A percentile compares a stretch with the other conserved stretches of the same genome.
These are phyloP conservation scores for Luffa aegyptiaca DNA, from an alignment of 306 rosid species.

Conservation along the genomic window DNA sequence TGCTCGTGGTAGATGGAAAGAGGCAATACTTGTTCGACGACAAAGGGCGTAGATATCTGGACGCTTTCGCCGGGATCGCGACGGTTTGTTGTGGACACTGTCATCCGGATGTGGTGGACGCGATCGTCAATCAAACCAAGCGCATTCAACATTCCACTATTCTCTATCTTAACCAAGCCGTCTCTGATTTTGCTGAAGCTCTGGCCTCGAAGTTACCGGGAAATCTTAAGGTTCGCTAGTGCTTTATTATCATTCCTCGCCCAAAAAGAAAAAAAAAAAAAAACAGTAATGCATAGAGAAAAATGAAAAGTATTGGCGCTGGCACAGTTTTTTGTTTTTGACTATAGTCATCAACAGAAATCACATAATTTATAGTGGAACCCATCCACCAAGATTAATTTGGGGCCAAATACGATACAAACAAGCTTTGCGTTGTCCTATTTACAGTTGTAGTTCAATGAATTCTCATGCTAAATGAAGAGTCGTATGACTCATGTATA, in stretches of 20 bases:
- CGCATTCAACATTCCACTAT: constrained; percentile 79
- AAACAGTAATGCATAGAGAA: background rate
- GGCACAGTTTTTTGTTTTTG: background rate
- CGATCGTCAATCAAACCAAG: constrained; percentile 58
- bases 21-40: constrained; percentile 83
- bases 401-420: background rate
- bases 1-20: constrained; percentile 78
- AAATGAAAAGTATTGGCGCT: background rate
- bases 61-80: constrained; percentile 91
- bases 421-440: background rate
- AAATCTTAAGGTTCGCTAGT: constrained; percentile 54
- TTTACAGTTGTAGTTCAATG: background rate
- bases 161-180: constrained; percentile 62
- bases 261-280: background rate
- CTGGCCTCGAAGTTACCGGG: constrained; percentile 77
- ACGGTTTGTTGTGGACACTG: constrained; percentile 96
- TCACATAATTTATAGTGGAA: background rate
- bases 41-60: constrained; percentile 71
- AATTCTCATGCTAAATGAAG: background rate
- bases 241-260: background rate
- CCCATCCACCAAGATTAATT: background rate
- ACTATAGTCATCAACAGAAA: background rate
- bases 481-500: background rate
- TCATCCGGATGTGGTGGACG: constrained; percentile 85
- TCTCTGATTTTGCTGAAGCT: constrained; percentile 84